Conservation (phyloP, 1,284 basidiomycete species). For the Ceratobasidium sp. region DNA sequence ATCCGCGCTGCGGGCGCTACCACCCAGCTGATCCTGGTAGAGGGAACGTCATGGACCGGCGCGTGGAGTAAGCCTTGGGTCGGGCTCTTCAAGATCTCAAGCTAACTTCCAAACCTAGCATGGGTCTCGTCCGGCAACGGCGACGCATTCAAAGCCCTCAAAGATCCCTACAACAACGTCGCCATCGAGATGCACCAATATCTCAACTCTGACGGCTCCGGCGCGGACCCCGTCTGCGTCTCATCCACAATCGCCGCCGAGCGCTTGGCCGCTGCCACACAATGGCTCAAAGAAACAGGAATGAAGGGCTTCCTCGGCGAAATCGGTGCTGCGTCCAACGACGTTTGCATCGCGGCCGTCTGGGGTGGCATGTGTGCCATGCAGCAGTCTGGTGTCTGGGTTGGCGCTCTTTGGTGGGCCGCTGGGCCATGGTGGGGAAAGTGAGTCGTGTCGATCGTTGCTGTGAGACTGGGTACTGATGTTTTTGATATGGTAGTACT, state of each 20-base stretch:
- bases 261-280: slow-evolving; percentile 65
- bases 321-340: slow-evolving; percentile 68
- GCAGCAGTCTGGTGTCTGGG: slow-evolving; percentile 69
- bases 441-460: background rate
- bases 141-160: slow-evolving; percentile 63
- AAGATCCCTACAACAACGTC: slow-evolving; percentile 70
- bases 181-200: slow-evolving; percentile 78
- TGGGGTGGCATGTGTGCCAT: slow-evolving; percentile 67
- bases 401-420: slow-evolving; percentile 57
- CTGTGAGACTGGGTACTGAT: too few relatives aligned
- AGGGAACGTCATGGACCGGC: slow-evolving; percentile 58
- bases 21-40: slow-evolving; percentile 61
- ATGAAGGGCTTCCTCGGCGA: slow-evolving; percentile 73
- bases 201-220: slow-evolving; percentile 72
- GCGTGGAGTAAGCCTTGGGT: too few relatives aligned
- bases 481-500: too few relatives aligned
- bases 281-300: slow-evolving; percentile 68
- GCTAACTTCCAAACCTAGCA: slow-evolving; percentile 53
- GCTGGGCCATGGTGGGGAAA: slow-evolving; percentile 44
- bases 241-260: slow-evolving; percentile 69
- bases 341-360: slow-evolving; percentile 63
- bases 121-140: slow-evolving; percentile 69
- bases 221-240: slow-evolving; percentile 66
- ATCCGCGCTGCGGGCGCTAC: slow-evolving; percentile 70
- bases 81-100: background rate